Base-by-base conservation (phyloP, 2,329 filamentous ascomycete species). In the Pseudogymnoascus sp. region DNA sequence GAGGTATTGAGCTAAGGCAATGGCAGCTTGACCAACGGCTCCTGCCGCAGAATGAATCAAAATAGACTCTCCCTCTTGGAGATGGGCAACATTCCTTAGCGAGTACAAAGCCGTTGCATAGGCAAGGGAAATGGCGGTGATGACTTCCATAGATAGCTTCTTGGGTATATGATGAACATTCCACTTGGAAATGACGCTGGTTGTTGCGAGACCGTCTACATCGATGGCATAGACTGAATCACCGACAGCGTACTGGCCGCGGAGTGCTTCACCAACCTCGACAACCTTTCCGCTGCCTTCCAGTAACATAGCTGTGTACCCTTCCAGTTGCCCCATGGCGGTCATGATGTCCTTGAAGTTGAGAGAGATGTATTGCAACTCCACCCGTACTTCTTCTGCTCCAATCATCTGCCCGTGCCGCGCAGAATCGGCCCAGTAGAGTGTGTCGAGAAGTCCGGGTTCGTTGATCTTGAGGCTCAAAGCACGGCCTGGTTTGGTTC, bases 31-130 rank as follows among this genome's bases (percentile, higher is more conserved):
- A 4, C 76, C 75, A 13, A 74, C 61, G 1, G 67, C 69, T 12
- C 72, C 73, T 0, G 71, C 64, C 7, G 68, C 76, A 2, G 67
- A 66, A 48, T 77, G 74, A 0, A 78, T 69, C 25, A 78, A 66
- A 0, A 77, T 63, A 0, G 65, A 68, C 21, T 77, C 71, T 0
- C 63, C 67, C 12, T 65, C 21, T 3, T 61, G 17, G 1, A 73
- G 48, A 21, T 67, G 60, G 44, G 66, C 71, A 10, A 70, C 21
- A 21, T 21, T 21, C 21, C 21, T 21, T 4, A 21, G 21, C 1
- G 21, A 21, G 21, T 21, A 21, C 21, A 21, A 21, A 21, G 21
- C 21, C 21, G 21, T 21, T 21, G 63, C 63, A 12, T 64, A 68
- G 5, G 63, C 69, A 25, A 69, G 60, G 1, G 66, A 68, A 1